Percentiles rank a stretch among this genome's conserved stretches.
These are phyloP conservation scores for Globisporangium cederbergense DNA, from an alignment of 352 stramenopile species.

Conservation along the genomic window DNA sequence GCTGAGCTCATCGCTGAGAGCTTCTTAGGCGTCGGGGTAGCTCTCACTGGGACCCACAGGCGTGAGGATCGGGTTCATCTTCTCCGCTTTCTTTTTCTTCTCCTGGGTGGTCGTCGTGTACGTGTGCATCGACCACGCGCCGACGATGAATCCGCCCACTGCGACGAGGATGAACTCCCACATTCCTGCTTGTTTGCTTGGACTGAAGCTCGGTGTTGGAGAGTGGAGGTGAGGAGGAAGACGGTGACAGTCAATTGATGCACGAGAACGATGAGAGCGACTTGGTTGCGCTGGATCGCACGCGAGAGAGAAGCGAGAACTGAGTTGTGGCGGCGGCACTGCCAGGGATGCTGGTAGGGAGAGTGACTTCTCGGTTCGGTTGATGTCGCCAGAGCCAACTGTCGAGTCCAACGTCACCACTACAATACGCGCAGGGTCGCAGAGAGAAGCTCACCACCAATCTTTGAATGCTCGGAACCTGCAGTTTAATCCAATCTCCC, in stretches of 20 bases:
- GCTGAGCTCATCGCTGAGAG: not conserved
- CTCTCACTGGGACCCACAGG: not conserved
- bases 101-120: not conserved
- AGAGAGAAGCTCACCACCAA: not conserved
- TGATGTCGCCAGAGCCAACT: not conserved
- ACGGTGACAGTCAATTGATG: too few species aligned
- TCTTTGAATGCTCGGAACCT: not conserved
- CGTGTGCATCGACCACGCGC: slow-evolving; percentile 11
- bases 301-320: not conserved
- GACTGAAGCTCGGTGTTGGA: not conserved
- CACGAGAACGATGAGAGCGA: not conserved
- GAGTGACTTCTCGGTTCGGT: not conserved
- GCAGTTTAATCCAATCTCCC: too few species aligned
- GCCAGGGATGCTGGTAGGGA: too few species aligned
- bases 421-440: not conserved
- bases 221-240: not conserved
- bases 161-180: slow-evolving; percentile 7
- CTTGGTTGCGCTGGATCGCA: not conserved
- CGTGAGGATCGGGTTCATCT: slow-evolving; percentile 8
- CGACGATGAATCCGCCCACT: slow-evolving; percentile 13
- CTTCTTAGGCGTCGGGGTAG: slow-evolving; percentile 6
- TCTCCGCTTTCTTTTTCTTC: slow-evolving; percentile 13
- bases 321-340: not conserved
- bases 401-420: not conserved
- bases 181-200: slow-evolving; percentile 4